Evolutionary conservation across 139 green algal species (phyloP).

Genomic region (Volvox reticuliferus): DNA sequence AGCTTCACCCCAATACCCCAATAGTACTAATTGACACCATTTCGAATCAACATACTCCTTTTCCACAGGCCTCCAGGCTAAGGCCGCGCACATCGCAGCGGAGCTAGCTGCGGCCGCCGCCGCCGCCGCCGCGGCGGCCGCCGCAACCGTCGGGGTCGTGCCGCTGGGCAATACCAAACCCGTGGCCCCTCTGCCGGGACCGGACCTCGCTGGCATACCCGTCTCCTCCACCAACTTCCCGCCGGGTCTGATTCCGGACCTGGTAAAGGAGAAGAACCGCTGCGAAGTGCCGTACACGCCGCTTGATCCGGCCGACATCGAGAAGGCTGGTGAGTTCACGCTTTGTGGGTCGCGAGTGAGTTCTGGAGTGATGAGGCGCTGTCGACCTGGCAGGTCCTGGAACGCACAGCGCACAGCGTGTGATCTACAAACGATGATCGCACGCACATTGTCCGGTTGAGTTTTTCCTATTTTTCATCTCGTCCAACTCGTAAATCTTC

Average conservation of each 20-base stretch:
- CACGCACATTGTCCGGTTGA: too few species aligned
- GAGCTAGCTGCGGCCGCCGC: constrained; percentile 37
- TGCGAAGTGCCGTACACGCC: constrained; percentile 77
- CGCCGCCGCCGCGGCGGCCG: constrained; percentile 44
- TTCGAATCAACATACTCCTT: too few species aligned
- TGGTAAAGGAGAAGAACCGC: constrained; percentile 74
- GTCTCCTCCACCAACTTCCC: constrained; percentile 82
- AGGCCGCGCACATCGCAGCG: constrained; percentile 4
- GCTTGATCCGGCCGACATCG: constrained; percentile 66
- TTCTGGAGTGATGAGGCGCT: too few species aligned
- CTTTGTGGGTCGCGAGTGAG: too few species aligned
- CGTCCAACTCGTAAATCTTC: too few species aligned
- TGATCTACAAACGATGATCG: too few species aligned
- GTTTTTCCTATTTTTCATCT: too few species aligned
- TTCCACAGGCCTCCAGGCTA: constrained; percentile 19
- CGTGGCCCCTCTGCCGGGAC: constrained; percentile 21
- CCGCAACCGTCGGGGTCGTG: constrained; percentile 37
- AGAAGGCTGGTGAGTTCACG: constrained; percentile 50
- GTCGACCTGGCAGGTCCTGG: too few species aligned
- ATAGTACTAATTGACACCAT: too few species aligned
- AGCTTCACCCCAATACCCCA: too few species aligned
- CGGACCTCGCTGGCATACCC: constrained; percentile 41
- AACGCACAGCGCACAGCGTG: too few species aligned
- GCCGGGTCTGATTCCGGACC: constrained; percentile 80
- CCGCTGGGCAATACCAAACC: constrained; percentile 26